A percentile compares a stretch with the other conserved stretches of the same genome.
Conservation (phyloP, 2,329 filamentous ascomycete species). For the Arachnomyces sp. region DNA sequence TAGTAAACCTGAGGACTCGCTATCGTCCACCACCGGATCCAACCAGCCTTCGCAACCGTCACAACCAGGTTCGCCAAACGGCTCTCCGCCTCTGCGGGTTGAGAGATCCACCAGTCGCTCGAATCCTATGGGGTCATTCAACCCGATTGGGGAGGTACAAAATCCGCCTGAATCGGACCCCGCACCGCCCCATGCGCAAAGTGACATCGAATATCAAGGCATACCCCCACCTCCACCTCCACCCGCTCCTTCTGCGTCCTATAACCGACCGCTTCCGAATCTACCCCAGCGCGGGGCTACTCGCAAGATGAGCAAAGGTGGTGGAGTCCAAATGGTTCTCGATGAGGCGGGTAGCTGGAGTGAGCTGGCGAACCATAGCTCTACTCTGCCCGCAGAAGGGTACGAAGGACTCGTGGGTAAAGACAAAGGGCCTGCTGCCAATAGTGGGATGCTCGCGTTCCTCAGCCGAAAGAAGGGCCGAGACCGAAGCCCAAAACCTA, state of each 20-base stretch:
- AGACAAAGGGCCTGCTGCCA: constrained; percentile 50
- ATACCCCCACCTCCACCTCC: constrained; percentile 19
- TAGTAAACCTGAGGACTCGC: constrained; percentile 34
- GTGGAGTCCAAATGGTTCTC: constrained; percentile 83
- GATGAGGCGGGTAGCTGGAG: constrained; percentile 88
- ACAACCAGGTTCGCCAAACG: constrained; percentile 26
- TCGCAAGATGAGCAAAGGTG: constrained; percentile 67
- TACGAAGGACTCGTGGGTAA: constrained; percentile 31
- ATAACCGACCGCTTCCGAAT: constrained; percentile 31
- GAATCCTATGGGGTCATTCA: constrained; percentile 22
- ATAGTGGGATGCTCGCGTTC: constrained; percentile 80
- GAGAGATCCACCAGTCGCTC: constrained; percentile 23
- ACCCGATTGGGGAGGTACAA: constrained; percentile 21
- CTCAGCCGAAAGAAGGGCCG: constrained; percentile 82
- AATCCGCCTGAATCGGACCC: constrained; percentile 17
- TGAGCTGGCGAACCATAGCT: constrained; percentile 76
- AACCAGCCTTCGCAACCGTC: constrained; percentile 31
- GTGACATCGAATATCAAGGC: constrained; percentile 7
- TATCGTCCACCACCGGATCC: constrained; percentile 19
- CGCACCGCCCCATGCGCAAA: constrained; percentile 6
- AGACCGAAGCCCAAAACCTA: constrained; percentile 87
- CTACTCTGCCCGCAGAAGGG: constrained; percentile 63
- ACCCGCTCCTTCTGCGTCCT: constrained; percentile 27
- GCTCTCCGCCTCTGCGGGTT: constrained; percentile 23
- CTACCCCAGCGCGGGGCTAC: constrained; percentile 48